Evolutionary conservation across 2,329 filamentous ascomycete species (phyloP), one percentile per base, ranked within the genome.

Genomic region (Epichloe glyceriae): DNA sequence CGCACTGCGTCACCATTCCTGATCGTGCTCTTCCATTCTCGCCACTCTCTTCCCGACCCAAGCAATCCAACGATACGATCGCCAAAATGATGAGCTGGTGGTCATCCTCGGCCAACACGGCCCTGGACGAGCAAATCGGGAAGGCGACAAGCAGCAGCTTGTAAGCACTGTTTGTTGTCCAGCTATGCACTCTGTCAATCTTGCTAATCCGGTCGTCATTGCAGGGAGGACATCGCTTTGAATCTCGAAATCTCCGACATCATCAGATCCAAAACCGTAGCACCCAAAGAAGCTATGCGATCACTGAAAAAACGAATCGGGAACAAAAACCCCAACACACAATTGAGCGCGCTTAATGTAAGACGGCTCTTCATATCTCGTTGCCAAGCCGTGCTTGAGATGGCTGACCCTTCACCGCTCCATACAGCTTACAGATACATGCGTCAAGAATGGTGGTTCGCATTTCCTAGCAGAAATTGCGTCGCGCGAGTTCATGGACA

Each of bases 241-340:
- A 97, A 97, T 67, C 83, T 98, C 63, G 93, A 98, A 70, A 97
- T 98, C 61, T 96, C 91, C 67, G 93, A 98, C 72, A 76, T 95
- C 60, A 96, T 98, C 68, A 82, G 93, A 61, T 97, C 90, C 62
- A 97, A 97, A 74, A 95, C 89, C 17, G 91, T 98, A 47, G 89
- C 90, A 67, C 91, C 93, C 50, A 96, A 91, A 69, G 93, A 98
- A 70, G 93, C 93, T 55, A 98, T 98, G 93, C 87, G 89, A 66
- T 91, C 88, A 42, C 74, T 98, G 62, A 97, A 96, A 73, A 82
- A 82, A 65, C 84, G 93, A 66, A 89, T 98, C 73, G 89, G 88
- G 69, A 89, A 95, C 75, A 95, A 90, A 75, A 98, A 98, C 64
- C 93, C 93, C 37, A 98, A 98, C 67, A 84, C 93, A 37, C 93